Evolutionary conservation across 192 early-diverging fungal genomes (phyloP).

Genomic region (Lunasporangiospora selenospora): DNA sequence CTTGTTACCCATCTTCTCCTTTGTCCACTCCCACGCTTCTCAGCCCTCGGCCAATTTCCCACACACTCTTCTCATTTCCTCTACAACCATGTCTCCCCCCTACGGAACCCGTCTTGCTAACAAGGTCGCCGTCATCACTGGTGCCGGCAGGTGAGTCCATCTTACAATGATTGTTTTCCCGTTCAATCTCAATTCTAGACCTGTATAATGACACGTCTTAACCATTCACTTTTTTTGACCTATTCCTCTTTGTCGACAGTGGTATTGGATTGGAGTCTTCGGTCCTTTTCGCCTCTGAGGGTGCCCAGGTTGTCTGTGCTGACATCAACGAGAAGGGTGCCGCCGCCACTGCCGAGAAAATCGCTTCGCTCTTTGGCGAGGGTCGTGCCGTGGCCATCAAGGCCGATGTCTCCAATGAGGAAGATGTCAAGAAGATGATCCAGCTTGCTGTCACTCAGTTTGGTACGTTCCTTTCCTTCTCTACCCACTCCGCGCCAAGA

Average conservation of each 20-base stretch:
- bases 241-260: conserved; percentile 44
- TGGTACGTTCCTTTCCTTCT: conserved; percentile 55
- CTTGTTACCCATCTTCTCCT: neutral
- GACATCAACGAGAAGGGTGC: conserved; percentile 76
- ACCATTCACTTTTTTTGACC: neutral
- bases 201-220: neutral
- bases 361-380: conserved; percentile 51
- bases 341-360: conserved; percentile 57
- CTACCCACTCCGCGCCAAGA: no score
- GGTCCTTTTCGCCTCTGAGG: conserved; percentile 80
- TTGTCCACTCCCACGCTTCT: neutral
- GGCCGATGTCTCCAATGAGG: conserved; percentile 79
- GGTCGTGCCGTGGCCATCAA: conserved; percentile 64
- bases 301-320: conserved; percentile 76
- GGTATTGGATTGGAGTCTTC: conserved; percentile 83
- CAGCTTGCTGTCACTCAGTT: conserved; percentile 68
- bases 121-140: conserved; percentile 86
- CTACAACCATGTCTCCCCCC: conserved; percentile 28
- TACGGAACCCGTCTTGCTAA: conserved; percentile 56
- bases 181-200: neutral
- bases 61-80: neutral
- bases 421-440: conserved; percentile 70
- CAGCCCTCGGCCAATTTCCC: neutral
- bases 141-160: conserved; percentile 71
- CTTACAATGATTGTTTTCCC: neutral